Evolutionary conservation across 2,329 filamentous ascomycete genomes (phyloP), one percentile per base, ranked within the genome.

Genomic region (Ceratocystiopsis brevicomis): DNA sequence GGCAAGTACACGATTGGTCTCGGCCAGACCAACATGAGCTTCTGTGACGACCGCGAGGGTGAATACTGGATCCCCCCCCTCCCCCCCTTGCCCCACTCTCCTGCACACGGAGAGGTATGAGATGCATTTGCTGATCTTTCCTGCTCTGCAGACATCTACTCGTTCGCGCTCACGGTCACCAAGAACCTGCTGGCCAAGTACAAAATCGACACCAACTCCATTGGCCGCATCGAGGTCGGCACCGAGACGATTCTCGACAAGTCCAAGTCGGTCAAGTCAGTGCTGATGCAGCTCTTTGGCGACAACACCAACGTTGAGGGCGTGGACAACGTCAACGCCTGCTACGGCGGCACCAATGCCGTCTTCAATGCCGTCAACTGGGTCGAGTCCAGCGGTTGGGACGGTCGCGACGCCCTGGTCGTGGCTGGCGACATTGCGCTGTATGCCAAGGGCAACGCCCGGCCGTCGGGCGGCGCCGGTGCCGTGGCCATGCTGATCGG

Each of bases 1-100:
- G 83, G 83, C 53, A 90, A 90, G 67, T 90, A 90, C 71, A 90
- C 83, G 57, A 88, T 90, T 65, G 83, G 83, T 61, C 78, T 90
- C 45, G 83, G 83, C 56, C 83, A 90, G 72, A 88, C 81, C 59
- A 85, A 82, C 67, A 90, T 90, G 83, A 79, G 77, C 69, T 90
- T 90, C 66, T 88, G 83, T 61, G 83, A 90, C 63, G 83, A 90
- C 58, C 77, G 81, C 58, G 83, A 90, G 68, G 82, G 82, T 86
- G 61, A 61, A 67, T 33, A 8, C 21, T 21, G 19, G 19, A 21
- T 4, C 19, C 19, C 17, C 37, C 5, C 17, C 37, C 5, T 37
- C 1, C 13, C 17, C 12, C 19, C 34, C 6, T 33, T 17, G 10
- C 40, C 12, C 4, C 14, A n/a, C 4, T 17, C 13, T 21, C n/a